Base-by-base conservation (phyloP, 2,329 filamentous ascomycete genomes). In the Fusarium miscanthi region DNA sequence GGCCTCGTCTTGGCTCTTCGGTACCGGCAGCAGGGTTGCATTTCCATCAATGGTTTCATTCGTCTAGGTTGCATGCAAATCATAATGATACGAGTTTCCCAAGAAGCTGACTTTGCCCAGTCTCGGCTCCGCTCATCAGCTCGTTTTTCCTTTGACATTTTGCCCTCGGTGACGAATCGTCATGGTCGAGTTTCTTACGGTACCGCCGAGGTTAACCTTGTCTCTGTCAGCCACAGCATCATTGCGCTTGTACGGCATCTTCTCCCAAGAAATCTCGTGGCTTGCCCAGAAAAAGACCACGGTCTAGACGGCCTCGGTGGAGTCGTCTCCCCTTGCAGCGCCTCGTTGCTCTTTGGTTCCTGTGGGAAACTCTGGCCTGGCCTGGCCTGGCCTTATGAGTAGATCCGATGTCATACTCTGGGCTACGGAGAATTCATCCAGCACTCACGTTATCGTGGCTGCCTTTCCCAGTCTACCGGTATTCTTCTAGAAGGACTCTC, bases 401-500 rank as follows among this genome's bases (percentile, higher is more conserved):
- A 17, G 31, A 53, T 53, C 49, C 23, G 30, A 27, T 59, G 40
- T 21, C 30, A 37, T 59, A 51, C 43, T 38, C 42, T 46, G 60
- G 13, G 45, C 60, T 61, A 53, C 69, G 56, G 68, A 66, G 63
- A 70, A 74, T 66, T 74, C 66, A 57, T 37, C 40, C 30, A 33
- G 17, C 31, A 46, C 51, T 57, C 57, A 59, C 33, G 40, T 40
- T 64, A 31, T 42, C 48, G 57, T 67, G 70, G 66, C 57, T 72
- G 46, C 46, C 53, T 54, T 33, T 35, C 46, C 41, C 35, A 30
- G 8, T n/a, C 54, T 69, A 40, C 63, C 51, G 59, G 59, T 58
- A 30, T 62, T 45, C 41, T 62, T 73, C 63, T 66, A 69, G 71
- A 72, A 72, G 67, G 71, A 64, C 63, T 74, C 71, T 69, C 63